Evolutionary conservation across 805 yeast genomes (phyloP).

Genomic region (Saccharomycopsis babjevae): DNA sequence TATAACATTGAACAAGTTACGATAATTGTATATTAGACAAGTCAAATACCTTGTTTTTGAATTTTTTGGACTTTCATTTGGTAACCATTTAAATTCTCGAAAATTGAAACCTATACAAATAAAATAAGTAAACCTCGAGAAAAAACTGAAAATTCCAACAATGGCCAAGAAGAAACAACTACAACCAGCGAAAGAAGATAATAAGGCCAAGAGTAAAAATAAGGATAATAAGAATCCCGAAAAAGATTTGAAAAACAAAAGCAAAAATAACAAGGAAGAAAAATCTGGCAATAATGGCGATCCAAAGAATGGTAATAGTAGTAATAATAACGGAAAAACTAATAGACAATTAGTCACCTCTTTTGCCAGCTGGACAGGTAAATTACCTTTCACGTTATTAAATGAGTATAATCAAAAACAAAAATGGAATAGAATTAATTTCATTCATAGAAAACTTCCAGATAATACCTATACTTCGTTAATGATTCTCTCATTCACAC

Average conservation of each 20-base stretch:
- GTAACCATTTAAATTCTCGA: too few species aligned
- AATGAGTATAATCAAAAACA: slow-evolving; percentile 81
- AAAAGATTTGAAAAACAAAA: slow-evolving; percentile 5
- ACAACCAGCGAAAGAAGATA: slow-evolving; percentile 1
- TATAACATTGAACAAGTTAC: too few species aligned
- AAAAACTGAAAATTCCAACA: not conserved
- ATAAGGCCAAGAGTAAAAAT: not conserved
- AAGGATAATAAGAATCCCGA: slow-evolving; percentile 17
- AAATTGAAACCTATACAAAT: too few species aligned
- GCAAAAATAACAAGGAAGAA: not conserved
- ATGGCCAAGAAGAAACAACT: slow-evolving; percentile 9
- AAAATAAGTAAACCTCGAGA: too few species aligned
- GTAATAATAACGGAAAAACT: slow-evolving; percentile 10
- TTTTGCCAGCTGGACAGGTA: slow-evolving; percentile 87
- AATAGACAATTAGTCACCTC: slow-evolving; percentile 46
- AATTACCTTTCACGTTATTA: slow-evolving; percentile 74
- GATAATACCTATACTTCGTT: slow-evolving; percentile 54
- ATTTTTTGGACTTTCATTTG: too few species aligned
- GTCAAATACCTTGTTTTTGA: too few species aligned
- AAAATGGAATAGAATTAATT: slow-evolving; percentile 82
- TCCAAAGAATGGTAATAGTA: slow-evolving; percentile 7
- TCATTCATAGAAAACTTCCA: slow-evolving; percentile 49
- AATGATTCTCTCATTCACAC: slow-evolving; percentile 46
- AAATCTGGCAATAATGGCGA: not conserved
- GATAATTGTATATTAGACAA: too few species aligned